phyloP scores from a whole-genome alignment of 1,139 yeast genomes.

The Debaryomyces udenii region DNA sequence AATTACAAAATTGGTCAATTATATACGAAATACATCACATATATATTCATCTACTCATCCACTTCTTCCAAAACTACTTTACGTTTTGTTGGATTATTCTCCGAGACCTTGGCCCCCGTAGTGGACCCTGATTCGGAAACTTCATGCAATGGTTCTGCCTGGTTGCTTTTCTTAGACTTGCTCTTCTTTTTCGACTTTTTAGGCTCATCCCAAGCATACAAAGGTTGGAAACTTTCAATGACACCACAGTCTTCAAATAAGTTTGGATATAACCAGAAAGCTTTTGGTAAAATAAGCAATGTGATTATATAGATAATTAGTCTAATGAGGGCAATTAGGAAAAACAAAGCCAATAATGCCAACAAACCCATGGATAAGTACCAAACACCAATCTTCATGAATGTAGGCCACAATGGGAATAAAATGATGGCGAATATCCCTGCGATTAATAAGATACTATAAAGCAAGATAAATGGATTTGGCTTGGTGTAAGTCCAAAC shows the following conservation, averaged over 20 bases:
- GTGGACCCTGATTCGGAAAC: constrained; percentile 18
- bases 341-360: constrained; percentile 74
- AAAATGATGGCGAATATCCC: constrained; percentile 77
- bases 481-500: constrained; percentile 87
- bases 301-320: constrained; percentile 70
- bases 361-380: constrained; percentile 78
- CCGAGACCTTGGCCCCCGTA: constrained; percentile 16
- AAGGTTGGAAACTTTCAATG: constrained; percentile 85
- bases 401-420: constrained; percentile 95
- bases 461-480: constrained; percentile 63
- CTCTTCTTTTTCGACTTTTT: constrained; percentile 31
- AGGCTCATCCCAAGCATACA: constrained; percentile 81
- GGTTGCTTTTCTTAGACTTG: constrained; percentile 18
- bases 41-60: constrained; percentile 32
- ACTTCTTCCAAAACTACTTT: constrained; percentile 52
- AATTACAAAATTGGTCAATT: too few species aligned
- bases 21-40: too few species aligned
- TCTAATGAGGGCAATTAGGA: constrained; percentile 78
- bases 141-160: constrained; percentile 9
- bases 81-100: constrained; percentile 24
- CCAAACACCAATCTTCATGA: constrained; percentile 91
- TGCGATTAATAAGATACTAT: constrained; percentile 65
- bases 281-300: constrained; percentile 60
- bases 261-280: constrained; percentile 95
- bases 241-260: constrained; percentile 95